These are phyloP conservation scores for Kwoniella europaea DNA, from an alignment of 768 basidiomycete species.

Conservation along the genomic window DNA sequence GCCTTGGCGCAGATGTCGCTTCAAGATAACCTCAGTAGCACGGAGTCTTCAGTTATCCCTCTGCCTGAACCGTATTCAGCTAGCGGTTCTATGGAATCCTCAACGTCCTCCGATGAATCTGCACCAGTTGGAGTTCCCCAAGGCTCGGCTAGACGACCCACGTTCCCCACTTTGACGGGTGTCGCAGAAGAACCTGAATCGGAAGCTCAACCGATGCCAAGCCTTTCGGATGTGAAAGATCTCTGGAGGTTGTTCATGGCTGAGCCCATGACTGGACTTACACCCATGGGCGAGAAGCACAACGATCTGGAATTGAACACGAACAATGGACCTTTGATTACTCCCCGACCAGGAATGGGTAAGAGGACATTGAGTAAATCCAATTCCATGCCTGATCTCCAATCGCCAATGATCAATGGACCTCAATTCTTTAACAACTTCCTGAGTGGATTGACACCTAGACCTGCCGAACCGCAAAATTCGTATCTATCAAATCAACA, in stretches of 20 bases:
- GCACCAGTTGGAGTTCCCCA: neutral
- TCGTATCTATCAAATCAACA: constrained; percentile 26
- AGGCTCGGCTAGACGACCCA: constrained; percentile 19
- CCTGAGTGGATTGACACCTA: constrained; percentile 34
- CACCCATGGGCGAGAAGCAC: constrained; percentile 25
- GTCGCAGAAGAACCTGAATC: constrained; percentile 16
- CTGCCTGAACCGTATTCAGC: constrained; percentile 9
- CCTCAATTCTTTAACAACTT: constrained; percentile 24
- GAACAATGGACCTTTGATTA: constrained; percentile 10
- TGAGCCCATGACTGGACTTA: constrained; percentile 43
- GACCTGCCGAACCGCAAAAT: constrained; percentile 20
- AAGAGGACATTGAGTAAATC: constrained; percentile 46
- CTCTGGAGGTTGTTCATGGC: constrained; percentile 54
- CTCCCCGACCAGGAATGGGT: constrained; percentile 43
- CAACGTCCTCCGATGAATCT: neutral
- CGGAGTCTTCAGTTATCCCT: constrained; percentile 10
- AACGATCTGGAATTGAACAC: constrained; percentile 2
- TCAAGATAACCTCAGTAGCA: constrained; percentile 30
- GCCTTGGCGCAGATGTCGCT: constrained; percentile 51
- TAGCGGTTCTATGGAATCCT: neutral
- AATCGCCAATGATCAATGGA: constrained; percentile 35
- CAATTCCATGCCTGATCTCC: constrained; percentile 52
- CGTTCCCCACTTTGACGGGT: constrained; percentile 25
- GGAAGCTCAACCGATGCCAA: constrained; percentile 30
- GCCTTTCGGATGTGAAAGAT: constrained; percentile 52